These are phyloP conservation scores for Thielaviopsis euricoi DNA, from an alignment of 2,329 filamentous ascomycete genomes.

Conservation along the genomic window DNA sequence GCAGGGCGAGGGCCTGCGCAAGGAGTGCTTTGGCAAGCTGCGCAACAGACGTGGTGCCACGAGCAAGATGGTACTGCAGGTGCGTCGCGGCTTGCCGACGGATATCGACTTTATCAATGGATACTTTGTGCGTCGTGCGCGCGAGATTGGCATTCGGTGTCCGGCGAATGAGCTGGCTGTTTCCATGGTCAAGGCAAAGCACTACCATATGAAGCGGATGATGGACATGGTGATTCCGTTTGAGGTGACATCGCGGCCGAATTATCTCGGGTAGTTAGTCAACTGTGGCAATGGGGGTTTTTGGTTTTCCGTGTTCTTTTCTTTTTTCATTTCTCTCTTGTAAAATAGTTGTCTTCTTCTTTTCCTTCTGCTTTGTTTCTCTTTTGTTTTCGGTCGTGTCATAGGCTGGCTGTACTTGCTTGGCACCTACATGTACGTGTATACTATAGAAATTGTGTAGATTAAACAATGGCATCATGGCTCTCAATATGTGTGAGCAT, in stretches of 20 bases:
- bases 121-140: constrained; percentile 62
- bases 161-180: constrained; percentile 58
- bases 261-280: constrained; percentile 4
- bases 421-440: not conserved
- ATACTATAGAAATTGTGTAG: not conserved
- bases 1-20: constrained; percentile 43
- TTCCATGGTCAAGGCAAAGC: constrained; percentile 57
- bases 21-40: constrained; percentile 39
- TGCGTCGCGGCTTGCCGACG: constrained; percentile 44
- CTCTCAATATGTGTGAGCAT: not conserved
- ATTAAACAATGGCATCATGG: not conserved
- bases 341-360: not conserved
- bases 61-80: constrained; percentile 52
- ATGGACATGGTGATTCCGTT: constrained; percentile 20
- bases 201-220: constrained; percentile 20
- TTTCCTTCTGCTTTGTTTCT: not conserved
- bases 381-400: not conserved
- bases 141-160: constrained; percentile 54
- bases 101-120: constrained; percentile 80
- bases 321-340: not conserved
- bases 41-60: constrained; percentile 35
- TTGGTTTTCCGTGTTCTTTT: not conserved
- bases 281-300: not conserved
- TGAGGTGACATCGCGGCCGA: constrained; percentile 19
- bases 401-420: not conserved